Evolutionary conservation across 352 stramenopile species (phyloP).

Genomic region (Phytopythium montanum): DNA sequence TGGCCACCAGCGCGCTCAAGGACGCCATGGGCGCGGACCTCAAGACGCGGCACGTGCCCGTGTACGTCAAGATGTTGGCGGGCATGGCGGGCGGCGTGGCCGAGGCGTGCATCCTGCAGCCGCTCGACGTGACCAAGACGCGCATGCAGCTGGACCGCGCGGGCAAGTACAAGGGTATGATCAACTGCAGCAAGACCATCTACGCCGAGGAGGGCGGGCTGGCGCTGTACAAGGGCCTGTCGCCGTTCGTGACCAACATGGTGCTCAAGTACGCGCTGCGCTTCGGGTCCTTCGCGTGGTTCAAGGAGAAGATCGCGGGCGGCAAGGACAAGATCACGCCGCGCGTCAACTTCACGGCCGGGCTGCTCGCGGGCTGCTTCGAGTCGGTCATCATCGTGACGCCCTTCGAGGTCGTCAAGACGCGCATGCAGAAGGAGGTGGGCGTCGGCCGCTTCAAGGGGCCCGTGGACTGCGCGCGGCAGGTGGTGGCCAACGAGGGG

Average conservation of each 20-base stretch:
- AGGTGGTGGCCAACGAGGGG: conserved; percentile 93
- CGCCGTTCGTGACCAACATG: conserved; percentile 87
- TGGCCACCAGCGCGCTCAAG: conserved; percentile 75
- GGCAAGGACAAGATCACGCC: conserved; percentile 71
- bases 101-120: conserved; percentile 79
- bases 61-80: conserved; percentile 84
- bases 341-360: conserved; percentile 85
- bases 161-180: conserved; percentile 84
- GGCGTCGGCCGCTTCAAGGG: conserved; percentile 87
- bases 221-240: conserved; percentile 84
- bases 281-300: conserved; percentile 84
- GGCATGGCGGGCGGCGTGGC: conserved; percentile 86
- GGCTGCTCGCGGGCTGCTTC: conserved; percentile 91
- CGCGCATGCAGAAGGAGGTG: conserved; percentile 94
- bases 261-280: conserved; percentile 89
- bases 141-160: conserved; percentile 74
- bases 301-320: conserved; percentile 81
- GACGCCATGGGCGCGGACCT: conserved; percentile 69
- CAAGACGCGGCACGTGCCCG: conserved; percentile 61
- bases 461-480: conserved; percentile 90
- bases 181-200: conserved; percentile 78
- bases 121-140: conserved; percentile 86
- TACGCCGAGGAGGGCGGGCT: conserved; percentile 68
- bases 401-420: conserved; percentile 98
- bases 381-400: conserved; percentile 97